Evolutionary conservation across 2,329 filamentous ascomycete genomes (phyloP).

Genomic region (Shiraia bambusicola): DNA sequence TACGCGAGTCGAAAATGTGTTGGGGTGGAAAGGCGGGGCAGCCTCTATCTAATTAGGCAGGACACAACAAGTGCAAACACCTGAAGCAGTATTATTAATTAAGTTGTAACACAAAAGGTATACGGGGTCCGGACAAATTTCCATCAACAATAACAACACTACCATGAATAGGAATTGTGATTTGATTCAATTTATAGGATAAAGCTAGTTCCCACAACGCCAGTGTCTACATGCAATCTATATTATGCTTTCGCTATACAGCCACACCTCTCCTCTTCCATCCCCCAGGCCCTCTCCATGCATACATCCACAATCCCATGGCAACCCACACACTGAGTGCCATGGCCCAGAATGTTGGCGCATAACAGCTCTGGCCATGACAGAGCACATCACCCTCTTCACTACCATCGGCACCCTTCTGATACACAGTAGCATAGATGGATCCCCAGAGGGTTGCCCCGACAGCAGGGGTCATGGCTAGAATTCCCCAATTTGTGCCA

Average conservation of each 20-base stretch:
- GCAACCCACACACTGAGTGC: slow-evolving; percentile 77
- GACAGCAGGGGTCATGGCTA: slow-evolving; percentile 85
- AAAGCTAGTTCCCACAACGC: background rate
- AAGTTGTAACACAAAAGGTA: too few relatives aligned
- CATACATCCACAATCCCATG: slow-evolving; percentile 69
- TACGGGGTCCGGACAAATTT: too few relatives aligned
- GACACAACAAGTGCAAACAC: too few relatives aligned
- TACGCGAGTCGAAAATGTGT: too few relatives aligned
- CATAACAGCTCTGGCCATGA: slow-evolving; percentile 80
- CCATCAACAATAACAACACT: too few relatives aligned
- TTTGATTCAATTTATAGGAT: slow-evolving; percentile 1
- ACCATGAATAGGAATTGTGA: background rate
- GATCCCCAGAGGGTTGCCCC: slow-evolving; percentile 89
- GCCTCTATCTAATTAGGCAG: too few relatives aligned
- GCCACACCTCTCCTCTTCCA: slow-evolving; percentile 78
- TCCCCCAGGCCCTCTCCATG: slow-evolving; percentile 76
- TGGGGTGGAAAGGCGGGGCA: too few relatives aligned
- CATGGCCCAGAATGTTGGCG: slow-evolving; percentile 82
- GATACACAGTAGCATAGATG: slow-evolving; percentile 81
- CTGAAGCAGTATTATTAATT: too few relatives aligned
- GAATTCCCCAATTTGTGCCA: slow-evolving; percentile 95
- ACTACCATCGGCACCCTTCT: slow-evolving; percentile 60
- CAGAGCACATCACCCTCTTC: slow-evolving; percentile 61
- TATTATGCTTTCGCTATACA: too few relatives aligned
- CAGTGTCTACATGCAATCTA: background rate